Conservation (phyloP, 1,284 basidiomycete genomes). For the Cryptococcus sp. region DNA sequence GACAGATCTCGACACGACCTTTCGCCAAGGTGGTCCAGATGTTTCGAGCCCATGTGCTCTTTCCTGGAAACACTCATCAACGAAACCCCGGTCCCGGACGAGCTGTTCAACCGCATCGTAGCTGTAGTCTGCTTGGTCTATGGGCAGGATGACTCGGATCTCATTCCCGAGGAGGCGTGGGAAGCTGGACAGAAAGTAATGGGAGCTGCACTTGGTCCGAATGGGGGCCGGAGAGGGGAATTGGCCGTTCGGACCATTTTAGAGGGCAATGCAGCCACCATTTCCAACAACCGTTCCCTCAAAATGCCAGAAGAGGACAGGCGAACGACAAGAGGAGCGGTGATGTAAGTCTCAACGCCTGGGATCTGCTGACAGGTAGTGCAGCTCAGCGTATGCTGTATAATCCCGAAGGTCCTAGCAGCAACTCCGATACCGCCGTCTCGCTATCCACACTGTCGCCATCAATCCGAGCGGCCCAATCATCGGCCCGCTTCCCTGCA, state of each 20-base stretch:
- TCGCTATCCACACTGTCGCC: conserved; percentile 32
- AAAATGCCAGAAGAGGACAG: conserved; percentile 25
- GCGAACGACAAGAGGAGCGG: conserved; percentile 36
- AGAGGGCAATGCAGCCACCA: conserved; percentile 23
- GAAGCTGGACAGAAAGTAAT: conserved; percentile 24
- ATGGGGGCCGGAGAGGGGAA: conserved; percentile 35
- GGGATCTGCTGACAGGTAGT: conserved; percentile 2
- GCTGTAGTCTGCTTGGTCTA: conserved; percentile 34
- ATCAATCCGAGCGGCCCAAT: conserved; percentile 33
- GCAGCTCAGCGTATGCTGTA: conserved; percentile 25
- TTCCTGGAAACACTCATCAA: conserved; percentile 30
- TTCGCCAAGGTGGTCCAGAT: conserved; percentile 23
- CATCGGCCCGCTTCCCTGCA: conserved; percentile 23
- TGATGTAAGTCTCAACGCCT: conserved; percentile 21
- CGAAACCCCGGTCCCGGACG: conserved; percentile 26
- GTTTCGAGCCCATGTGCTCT: conserved; percentile 23
- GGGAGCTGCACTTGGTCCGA: conserved; percentile 26
- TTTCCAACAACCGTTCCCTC: conserved; percentile 12
- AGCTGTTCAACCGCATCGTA: conserved; percentile 34
- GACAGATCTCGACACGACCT: background rate
- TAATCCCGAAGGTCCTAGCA: conserved; percentile 16
- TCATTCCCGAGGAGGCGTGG: conserved; percentile 19
- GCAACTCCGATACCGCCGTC: conserved; percentile 10
- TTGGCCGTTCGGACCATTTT: conserved; percentile 30
- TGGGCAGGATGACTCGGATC: conserved; percentile 32